Conservation (phyloP, 805 yeast species). For the Kluyveromyces wickerhamii region DNA sequence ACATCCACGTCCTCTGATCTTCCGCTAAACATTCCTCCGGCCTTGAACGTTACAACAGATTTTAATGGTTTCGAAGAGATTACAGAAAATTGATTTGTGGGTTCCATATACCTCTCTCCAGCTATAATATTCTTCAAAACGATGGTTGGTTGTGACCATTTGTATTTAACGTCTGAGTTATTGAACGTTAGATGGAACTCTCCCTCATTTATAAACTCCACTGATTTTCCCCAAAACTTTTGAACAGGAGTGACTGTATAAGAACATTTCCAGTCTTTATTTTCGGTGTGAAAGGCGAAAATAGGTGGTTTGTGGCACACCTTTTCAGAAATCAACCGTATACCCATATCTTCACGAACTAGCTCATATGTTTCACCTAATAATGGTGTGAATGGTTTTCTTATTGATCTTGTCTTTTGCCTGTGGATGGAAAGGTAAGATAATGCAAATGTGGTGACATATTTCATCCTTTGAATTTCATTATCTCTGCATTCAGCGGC, state of each 20-base stretch:
- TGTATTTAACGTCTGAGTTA: slow-evolving; percentile 56
- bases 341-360: slow-evolving; percentile 74
- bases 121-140: slow-evolving; percentile 82
- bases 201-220: slow-evolving; percentile 76
- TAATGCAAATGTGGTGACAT: slow-evolving; percentile 73
- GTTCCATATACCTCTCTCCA: slow-evolving; percentile 92
- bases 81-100: slow-evolving; percentile 59
- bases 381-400: slow-evolving; percentile 94
- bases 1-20: slow-evolving; percentile 64
- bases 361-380: slow-evolving; percentile 90
- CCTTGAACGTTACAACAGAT: slow-evolving; percentile 67
- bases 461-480: slow-evolving; percentile 51
- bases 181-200: slow-evolving; percentile 48
- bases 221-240: slow-evolving; percentile 91
- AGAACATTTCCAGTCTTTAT: slow-evolving; percentile 58
- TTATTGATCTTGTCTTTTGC: slow-evolving; percentile 60
- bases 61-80: slow-evolving; percentile 51
- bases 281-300: slow-evolving; percentile 73
- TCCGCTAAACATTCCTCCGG: slow-evolving; percentile 75
- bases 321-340: slow-evolving; percentile 73
- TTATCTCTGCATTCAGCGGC: slow-evolving; percentile 41
- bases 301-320: slow-evolving; percentile 78
- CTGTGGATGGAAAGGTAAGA: slow-evolving; percentile 64
- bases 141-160: slow-evolving; percentile 79
- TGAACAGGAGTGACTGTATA: slow-evolving; percentile 69